Percentiles rank a stretch among this genome's conserved stretches.
phyloP scores from a whole-genome alignment of 495 filamentous ascomycete genomes.

The Talaromyces nanjingensis region DNA sequence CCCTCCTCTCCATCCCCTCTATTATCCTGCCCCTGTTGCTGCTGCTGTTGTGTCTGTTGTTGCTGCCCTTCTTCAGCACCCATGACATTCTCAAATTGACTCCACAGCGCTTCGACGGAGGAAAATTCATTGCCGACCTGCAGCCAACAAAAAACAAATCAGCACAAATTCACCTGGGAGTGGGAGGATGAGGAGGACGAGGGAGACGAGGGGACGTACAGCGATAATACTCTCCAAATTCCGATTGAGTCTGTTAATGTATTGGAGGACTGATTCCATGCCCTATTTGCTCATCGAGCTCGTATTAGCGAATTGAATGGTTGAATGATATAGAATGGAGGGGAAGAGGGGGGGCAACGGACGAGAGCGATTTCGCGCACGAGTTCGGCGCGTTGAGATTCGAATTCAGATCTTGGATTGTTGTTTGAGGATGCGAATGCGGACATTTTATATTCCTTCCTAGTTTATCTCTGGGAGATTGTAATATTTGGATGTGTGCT shows the following conservation, averaged over 20 bases:
- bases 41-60: slow-evolving; percentile 15
- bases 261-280: slow-evolving; percentile 90
- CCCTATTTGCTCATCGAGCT: slow-evolving; percentile 42
- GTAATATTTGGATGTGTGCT: too few species aligned
- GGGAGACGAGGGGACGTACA: slow-evolving; percentile 31
- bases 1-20: slow-evolving; percentile 21
- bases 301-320: background rate
- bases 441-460: background rate
- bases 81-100: slow-evolving; percentile 96
- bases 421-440: slow-evolving; percentile 10
- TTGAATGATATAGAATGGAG: background rate
- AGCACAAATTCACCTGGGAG: too few species aligned
- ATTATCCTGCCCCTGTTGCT: background rate
- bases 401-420: slow-evolving; percentile 47
- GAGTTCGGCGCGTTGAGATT: slow-evolving; percentile 73
- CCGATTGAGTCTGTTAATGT: slow-evolving; percentile 92
- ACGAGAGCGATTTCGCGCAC: slow-evolving; percentile 75
- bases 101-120: slow-evolving; percentile 95
- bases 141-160: too few species aligned
- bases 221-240: slow-evolving; percentile 87
- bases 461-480: too few species aligned
- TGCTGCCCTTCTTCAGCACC: slow-evolving; percentile 49
- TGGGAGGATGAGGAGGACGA: too few species aligned
- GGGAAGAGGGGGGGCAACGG: slow-evolving; percentile 16
- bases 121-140: slow-evolving; percentile 91